Base-by-base conservation (phyloP, 2,329 filamentous ascomycete species). In the Penicillium sp. region DNA sequence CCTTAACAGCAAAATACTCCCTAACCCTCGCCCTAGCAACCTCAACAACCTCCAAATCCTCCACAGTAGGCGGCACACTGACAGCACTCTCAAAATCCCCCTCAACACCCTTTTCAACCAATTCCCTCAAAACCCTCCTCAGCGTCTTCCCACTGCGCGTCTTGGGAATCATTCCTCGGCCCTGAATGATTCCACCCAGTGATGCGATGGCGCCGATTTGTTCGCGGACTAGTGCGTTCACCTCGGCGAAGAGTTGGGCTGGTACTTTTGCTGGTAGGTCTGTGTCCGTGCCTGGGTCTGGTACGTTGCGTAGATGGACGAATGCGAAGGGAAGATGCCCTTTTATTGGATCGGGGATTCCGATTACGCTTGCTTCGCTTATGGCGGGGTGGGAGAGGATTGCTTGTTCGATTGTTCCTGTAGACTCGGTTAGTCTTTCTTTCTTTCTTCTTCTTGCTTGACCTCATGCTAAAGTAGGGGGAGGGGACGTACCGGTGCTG, bases 261-360 rank as follows among this genome's bases (percentile, higher is more conserved):
- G 77, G 71, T 4, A 69, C 59, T 1, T 62, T 68, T 12, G 74
- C 73, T 6, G 73, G 68, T 2, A 74, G 42, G 2, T 29, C 12
- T 18, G 13, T 13, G 12, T 36, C 33, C 15, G 18, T 13, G 13
- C 24, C 20, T 33, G 21, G 52, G 50, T n/a, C n/a, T n/a, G n/a
- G n/a, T n/a, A n/a, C n/a, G n/a, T 12, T 2, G 70, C 60, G 4
- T 77, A 82, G 68, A 82, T 84, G 87, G 61, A 96, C 80, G 68
- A 97, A 96, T 8, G 91, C 92, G 65, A 97, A 96, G 0, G 93
- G 92, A 5, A 96, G 81, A 63, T 96, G 91, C 15, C 92, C 93
- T 70, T 97, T 97, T 36, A 96, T 78, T 0, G 84, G 72, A 66
- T 97, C 92, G 0, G 92, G 91, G 50, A 96, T 87, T 34, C 89